These are phyloP conservation scores for Coemansia sp. DNA, from an alignment of 192 early-diverging fungal species.

Conservation along the genomic window DNA sequence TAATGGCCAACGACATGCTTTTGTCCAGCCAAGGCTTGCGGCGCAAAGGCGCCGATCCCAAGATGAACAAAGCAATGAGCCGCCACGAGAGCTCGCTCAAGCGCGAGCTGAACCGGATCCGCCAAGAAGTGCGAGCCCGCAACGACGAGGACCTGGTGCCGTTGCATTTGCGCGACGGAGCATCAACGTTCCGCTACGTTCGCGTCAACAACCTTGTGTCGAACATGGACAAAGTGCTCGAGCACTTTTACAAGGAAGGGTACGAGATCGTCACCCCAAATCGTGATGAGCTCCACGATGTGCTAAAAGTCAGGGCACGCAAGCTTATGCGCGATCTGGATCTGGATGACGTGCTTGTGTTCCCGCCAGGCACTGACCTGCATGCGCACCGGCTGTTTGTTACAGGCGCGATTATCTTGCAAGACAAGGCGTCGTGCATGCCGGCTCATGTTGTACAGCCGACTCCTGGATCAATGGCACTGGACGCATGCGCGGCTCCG, in stretches of 20 bases:
- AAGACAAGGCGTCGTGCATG: slow-evolving; percentile 96
- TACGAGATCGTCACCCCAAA: slow-evolving; percentile 48
- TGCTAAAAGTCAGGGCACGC: slow-evolving; percentile 19
- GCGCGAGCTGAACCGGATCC: slow-evolving; percentile 75
- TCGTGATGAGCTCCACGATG: slow-evolving; percentile 1
- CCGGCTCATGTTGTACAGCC: slow-evolving; percentile 82
- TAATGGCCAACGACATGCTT: slow-evolving; percentile 86
- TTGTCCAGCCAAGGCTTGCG: slow-evolving; percentile 75
- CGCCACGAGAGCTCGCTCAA: slow-evolving; percentile 68
- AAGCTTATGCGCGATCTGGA: slow-evolving; percentile 64
- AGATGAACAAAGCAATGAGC: slow-evolving; percentile 66
- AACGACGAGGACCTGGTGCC: slow-evolving; percentile 74
- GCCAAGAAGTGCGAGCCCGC: slow-evolving; percentile 64
- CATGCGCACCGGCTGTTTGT: slow-evolving; percentile 77
- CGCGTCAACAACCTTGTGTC: slow-evolving; percentile 83
- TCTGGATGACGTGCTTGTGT: slow-evolving; percentile 77
- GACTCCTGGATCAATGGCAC: slow-evolving; percentile 56
- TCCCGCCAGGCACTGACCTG: slow-evolving; percentile 85
- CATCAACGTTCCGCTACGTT: slow-evolving; percentile 76
- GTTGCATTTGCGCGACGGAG: slow-evolving; percentile 49
- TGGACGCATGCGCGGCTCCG: slow-evolving; percentile 96
- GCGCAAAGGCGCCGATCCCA: slow-evolving; percentile 51
- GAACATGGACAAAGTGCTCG: slow-evolving; percentile 67
- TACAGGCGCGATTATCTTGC: slow-evolving; percentile 81
- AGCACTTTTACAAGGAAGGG: slow-evolving; percentile 60